Percentiles rank a stretch among this genome's conserved stretches.
These are phyloP conservation scores for Podospora appendiculata DNA, from an alignment of 495 filamentous ascomycete genomes.

Conservation along the genomic window DNA sequence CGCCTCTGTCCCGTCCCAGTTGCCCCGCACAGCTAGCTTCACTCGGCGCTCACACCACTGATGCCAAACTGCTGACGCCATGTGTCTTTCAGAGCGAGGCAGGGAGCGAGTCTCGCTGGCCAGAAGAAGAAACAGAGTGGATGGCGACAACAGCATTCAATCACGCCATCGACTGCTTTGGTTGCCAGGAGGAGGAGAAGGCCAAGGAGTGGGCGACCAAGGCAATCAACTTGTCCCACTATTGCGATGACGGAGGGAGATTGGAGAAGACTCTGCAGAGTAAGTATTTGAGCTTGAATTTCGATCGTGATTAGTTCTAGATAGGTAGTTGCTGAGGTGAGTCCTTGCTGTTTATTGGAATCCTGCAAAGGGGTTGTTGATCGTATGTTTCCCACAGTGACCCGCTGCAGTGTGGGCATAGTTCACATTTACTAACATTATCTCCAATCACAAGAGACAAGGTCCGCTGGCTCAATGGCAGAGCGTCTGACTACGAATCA, in stretches of 20 bases:
- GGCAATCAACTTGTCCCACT: constrained; percentile 55
- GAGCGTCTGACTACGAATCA: neutral
- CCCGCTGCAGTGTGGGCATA: neutral
- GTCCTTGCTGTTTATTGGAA: too few relatives aligned
- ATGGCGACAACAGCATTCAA: constrained; percentile 71
- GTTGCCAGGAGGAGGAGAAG: constrained; percentile 42
- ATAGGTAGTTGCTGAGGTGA: too few relatives aligned
- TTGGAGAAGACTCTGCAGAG: constrained; percentile 46
- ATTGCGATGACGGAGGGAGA: constrained; percentile 40
- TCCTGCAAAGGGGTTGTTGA: too few relatives aligned
- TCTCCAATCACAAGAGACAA: neutral
- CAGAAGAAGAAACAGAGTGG: constrained; percentile 67
- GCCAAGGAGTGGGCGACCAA: constrained; percentile 59
- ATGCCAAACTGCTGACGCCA: neutral
- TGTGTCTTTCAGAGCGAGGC: constrained; percentile 5
- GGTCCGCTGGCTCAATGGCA: too few relatives aligned
- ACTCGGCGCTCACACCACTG: neutral
- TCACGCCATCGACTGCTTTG: constrained; percentile 64
- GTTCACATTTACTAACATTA: neutral
- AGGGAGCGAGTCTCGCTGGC: constrained; percentile 45
- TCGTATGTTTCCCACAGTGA: too few relatives aligned
- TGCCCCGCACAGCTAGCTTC: neutral
- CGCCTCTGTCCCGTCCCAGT: too few relatives aligned
- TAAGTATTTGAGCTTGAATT: constrained; percentile 45
- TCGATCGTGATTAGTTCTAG: constrained; percentile 21